A percentile compares a stretch with the other conserved stretches of the same genome.
Conservation (phyloP, 2,329 filamentous ascomycete genomes). For the Neofusicoccum sp. region DNA sequence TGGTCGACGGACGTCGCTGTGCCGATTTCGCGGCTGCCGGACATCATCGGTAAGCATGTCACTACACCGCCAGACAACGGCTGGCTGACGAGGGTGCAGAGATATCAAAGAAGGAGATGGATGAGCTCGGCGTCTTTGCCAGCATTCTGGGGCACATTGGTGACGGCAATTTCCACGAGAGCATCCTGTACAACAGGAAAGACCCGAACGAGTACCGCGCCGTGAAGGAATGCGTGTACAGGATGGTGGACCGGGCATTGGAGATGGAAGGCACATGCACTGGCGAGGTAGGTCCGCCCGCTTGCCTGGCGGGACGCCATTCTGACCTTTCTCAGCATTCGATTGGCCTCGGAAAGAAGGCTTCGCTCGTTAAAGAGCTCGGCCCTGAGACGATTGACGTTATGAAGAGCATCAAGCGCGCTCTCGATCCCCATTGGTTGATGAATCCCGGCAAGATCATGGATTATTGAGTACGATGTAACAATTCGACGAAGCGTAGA, state of each 20-base stretch:
- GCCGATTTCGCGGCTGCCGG: slow-evolving; percentile 59
- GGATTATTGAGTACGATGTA: slow-evolving; percentile 45
- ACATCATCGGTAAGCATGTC: slow-evolving; percentile 56
- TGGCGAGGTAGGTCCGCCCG: slow-evolving; percentile 55
- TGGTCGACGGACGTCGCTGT: slow-evolving; percentile 64
- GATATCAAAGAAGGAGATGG: slow-evolving; percentile 84
- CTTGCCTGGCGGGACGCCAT: background rate
- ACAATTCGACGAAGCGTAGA: background rate
- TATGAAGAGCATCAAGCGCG: slow-evolving; percentile 80
- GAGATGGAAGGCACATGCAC: slow-evolving; percentile 95
- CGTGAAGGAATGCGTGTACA: slow-evolving; percentile 78
- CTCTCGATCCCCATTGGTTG: slow-evolving; percentile 81
- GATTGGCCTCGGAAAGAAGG: slow-evolving; percentile 83
- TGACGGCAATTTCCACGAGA: slow-evolving; percentile 92
- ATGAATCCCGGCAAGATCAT: slow-evolving; percentile 94
- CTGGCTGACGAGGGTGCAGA: slow-evolving; percentile 50
- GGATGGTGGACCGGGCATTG: slow-evolving; percentile 86
- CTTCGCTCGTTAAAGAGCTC: slow-evolving; percentile 73
- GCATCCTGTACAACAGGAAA: slow-evolving; percentile 79
- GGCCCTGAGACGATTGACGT: slow-evolving; percentile 76
- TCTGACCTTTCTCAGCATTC: slow-evolving; percentile 53
- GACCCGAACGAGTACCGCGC: slow-evolving; percentile 68
- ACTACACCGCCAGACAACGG: background rate
- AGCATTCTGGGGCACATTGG: slow-evolving; percentile 88
- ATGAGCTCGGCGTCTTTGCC: slow-evolving; percentile 80